phyloP scores from a whole-genome alignment of 75 land plant species.

The Pinus albicaulis region DNA sequence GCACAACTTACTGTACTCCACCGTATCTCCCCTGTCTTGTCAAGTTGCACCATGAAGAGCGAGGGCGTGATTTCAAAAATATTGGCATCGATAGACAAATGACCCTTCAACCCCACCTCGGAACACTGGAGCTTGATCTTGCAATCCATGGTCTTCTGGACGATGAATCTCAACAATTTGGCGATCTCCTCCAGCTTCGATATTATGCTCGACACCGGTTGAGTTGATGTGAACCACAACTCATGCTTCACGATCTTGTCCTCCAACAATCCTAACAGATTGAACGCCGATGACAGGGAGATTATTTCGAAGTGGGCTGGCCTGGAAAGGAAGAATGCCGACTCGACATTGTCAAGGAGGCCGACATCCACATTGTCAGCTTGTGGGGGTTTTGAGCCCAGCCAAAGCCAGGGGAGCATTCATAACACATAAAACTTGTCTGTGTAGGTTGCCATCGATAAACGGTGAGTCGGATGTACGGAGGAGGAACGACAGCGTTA shows the following conservation, averaged over 20 bases:
- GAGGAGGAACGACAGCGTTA: no score
- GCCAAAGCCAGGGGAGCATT: no score
- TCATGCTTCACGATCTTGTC: constrained; percentile 27
- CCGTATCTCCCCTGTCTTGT: constrained; percentile 27
- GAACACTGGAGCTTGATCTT: constrained; percentile 38
- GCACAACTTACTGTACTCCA: constrained; percentile 37
- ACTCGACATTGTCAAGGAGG: no score
- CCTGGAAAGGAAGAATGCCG: background rate
- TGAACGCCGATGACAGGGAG: constrained; percentile 52
- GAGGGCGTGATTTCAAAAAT: constrained; percentile 41
- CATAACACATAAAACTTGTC: no score
- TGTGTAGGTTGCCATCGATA: no score
- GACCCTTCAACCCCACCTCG: background rate
- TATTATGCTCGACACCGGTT: constrained; percentile 26
- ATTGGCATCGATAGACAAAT: constrained; percentile 27
- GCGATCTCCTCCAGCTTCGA: constrained; percentile 54
- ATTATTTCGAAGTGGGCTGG: constrained; percentile 65
- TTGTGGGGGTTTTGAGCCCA: no score
- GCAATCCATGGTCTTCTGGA: constrained; percentile 24
- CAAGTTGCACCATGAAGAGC: constrained; percentile 47
- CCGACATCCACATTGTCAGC: background rate
- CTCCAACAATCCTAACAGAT: constrained; percentile 64
- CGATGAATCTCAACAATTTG: constrained; percentile 33
- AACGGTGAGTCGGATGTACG: no score
- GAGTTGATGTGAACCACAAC: constrained; percentile 35